Conservation (phyloP, 352 stramenopile genomes). For the Phytophthora capsici region DNA sequence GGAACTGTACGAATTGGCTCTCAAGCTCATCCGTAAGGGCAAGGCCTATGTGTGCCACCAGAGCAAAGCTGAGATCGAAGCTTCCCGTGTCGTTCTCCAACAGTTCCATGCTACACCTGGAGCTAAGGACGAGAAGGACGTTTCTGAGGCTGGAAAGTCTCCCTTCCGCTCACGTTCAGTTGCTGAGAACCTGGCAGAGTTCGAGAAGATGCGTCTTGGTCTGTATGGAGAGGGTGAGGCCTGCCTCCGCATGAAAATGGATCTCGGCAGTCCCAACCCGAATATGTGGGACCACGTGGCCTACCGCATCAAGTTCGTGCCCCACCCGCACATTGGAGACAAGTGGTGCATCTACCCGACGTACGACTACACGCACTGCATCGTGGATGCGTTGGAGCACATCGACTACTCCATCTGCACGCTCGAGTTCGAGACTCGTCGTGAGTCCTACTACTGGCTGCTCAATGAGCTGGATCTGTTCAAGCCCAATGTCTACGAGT, state of each 20-base stretch:
- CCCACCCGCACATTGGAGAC: slow-evolving; percentile 97
- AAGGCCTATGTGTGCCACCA: slow-evolving; percentile 98
- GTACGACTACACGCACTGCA: slow-evolving; percentile 99
- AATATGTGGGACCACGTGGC: slow-evolving; percentile 99
- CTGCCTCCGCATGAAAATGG: slow-evolving; percentile 99
- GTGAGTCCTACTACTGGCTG: slow-evolving; percentile 99
- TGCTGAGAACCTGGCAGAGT: slow-evolving; percentile 96
- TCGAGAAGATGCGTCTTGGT: slow-evolving; percentile 97
- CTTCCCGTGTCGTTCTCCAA: slow-evolving; percentile 70
- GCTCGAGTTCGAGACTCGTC: slow-evolving; percentile 98
- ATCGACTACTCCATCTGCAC: slow-evolving; percentile 99
- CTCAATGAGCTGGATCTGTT: slow-evolving; percentile 97
- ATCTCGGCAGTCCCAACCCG: slow-evolving; percentile 97
- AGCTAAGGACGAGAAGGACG: slow-evolving; percentile 61
- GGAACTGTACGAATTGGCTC: slow-evolving; percentile 96
- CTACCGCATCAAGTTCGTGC: slow-evolving; percentile 99
- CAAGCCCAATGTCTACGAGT: slow-evolving; percentile 98
- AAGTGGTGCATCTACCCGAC: slow-evolving; percentile 99
- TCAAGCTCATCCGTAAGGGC: slow-evolving; percentile 95
- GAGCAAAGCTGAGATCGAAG: slow-evolving; percentile 83
- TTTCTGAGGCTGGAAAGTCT: slow-evolving; percentile 74
- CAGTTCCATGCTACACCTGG: slow-evolving; percentile 75
- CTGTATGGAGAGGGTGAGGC: slow-evolving; percentile 88
- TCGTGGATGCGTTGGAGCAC: slow-evolving; percentile 97
- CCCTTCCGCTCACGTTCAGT: slow-evolving; percentile 93